Evolutionary conservation across 768 basidiomycete species (phyloP), one percentile per base, ranked within the genome.

Genomic region (Xerocomellus intermedius): DNA sequence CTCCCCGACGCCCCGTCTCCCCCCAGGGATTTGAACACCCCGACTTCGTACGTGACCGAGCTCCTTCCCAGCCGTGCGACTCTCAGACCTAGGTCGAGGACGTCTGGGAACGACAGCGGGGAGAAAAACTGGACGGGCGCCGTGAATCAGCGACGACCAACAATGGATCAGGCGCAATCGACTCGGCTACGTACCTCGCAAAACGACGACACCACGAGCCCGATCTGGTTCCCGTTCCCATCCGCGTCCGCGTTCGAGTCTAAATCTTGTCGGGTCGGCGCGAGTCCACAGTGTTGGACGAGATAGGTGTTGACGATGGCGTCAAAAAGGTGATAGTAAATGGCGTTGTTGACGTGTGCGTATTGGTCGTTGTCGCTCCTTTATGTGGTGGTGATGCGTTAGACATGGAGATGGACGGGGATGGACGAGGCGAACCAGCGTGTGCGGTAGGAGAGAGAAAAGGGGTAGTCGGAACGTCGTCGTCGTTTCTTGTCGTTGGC

Each of bases 291-390:
- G 32, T 77, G 73, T 50, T 81, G 73, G 36, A 90, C 84, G 57
- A 91, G 82, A 69, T 89, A 93, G 9, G 86, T 80, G 68, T 92
- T 93, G 69, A 92, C 75, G 63, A 91, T 75, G 5, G 89, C 89
- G 72, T 92, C 91, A 71, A 91, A 89, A 52, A 89, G 77, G 63
- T 88, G 87, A 65, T 89, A 88, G 70, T 91, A 93, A 16, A 90
- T 73, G 0, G 86, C 78, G 69, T 92, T 93, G 72, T 92, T 91
- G 64, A 91, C 74, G 57, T 92, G 90, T 13, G 81, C 78, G 65
- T 92, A 92, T 62, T 91, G 89, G 75, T 92, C 90, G 63, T 91
- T 92, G 77, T 92, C 90, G 61, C 81, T 88, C 90, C 90, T 92
- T 58, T n/a, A 26, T n/a, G 9, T n/a, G n/a, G n/a, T n/a, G n/a